Percentiles rank a stretch among this genome's conserved stretches.
phyloP scores from a whole-genome alignment of 2,329 filamentous ascomycete species.

The Colletotrichum musae region DNA sequence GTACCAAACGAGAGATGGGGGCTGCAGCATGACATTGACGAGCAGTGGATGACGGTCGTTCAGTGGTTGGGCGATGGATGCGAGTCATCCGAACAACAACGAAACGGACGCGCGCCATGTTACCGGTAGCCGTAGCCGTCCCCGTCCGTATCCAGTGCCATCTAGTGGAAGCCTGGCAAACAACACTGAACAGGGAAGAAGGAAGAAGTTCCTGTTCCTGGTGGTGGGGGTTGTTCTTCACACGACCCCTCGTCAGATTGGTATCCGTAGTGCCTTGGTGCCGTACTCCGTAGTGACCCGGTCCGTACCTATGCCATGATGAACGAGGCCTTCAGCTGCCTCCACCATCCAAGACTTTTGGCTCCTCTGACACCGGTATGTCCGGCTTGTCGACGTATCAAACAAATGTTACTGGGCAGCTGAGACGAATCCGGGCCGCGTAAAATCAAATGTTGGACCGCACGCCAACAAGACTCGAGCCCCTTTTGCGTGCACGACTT shows the following conservation, averaged over 20 bases:
- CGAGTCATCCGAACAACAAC: slow-evolving; percentile 29
- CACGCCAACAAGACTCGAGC: background rate
- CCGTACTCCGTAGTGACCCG: background rate
- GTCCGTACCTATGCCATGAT: slow-evolving; percentile 3
- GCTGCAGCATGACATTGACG: slow-evolving; percentile 15
- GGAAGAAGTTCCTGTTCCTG: slow-evolving; percentile 3
- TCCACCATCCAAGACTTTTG: slow-evolving; percentile 6
- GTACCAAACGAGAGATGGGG: background rate
- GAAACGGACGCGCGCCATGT: slow-evolving; percentile 14
- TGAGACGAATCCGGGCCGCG: slow-evolving; percentile 21
- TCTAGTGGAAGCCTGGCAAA: background rate
- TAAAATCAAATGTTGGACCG: slow-evolving; percentile 3
- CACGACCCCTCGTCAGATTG: slow-evolving; percentile 1
- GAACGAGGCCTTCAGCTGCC: slow-evolving; percentile 12
- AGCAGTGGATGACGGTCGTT: slow-evolving; percentile 1
- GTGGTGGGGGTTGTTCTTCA: slow-evolving; percentile 9
- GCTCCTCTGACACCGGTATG: slow-evolving; percentile 31
- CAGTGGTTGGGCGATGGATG: slow-evolving; percentile 17
- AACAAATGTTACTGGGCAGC: slow-evolving; percentile 21
- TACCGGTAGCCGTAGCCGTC: background rate
- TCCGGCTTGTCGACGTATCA: slow-evolving; percentile 27
- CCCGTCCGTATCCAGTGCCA: background rate
- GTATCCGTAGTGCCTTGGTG: too few relatives aligned
- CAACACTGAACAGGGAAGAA: background rate
- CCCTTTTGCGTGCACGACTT: background rate